phyloP scores from a whole-genome alignment of 345 rosid species.

The Luvunga scandens region DNA sequence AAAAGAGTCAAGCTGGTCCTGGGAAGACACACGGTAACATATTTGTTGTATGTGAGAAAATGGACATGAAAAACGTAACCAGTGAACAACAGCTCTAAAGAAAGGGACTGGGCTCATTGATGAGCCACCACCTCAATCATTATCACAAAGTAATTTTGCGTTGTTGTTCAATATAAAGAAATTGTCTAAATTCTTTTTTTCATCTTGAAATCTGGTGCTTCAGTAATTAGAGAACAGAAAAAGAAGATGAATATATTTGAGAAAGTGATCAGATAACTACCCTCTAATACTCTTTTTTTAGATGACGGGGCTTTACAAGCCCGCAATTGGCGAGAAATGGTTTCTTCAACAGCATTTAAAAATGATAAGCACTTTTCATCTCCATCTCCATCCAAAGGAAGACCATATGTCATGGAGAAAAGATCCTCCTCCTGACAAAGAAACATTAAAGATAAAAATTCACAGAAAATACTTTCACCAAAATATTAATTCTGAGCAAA shows the following conservation, averaged over 20 bases:
- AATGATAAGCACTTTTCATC: conserved; percentile 82
- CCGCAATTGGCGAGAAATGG: conserved; percentile 80
- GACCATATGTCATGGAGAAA: conserved; percentile 85
- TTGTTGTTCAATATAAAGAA: not conserved
- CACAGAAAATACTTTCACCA: conserved; percentile 2
- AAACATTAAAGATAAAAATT: conserved; percentile 4
- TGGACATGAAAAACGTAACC: not conserved
- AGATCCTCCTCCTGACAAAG: conserved; percentile 87
- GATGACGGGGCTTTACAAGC: conserved; percentile 69
- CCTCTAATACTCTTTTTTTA: conserved; percentile 60
- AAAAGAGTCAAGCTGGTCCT: conserved; percentile 2
- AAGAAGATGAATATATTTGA: not conserved
- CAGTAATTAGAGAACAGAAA: not conserved
- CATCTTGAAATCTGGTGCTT: not conserved
- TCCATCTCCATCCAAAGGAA: conserved; percentile 70
- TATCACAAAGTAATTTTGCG: not conserved
- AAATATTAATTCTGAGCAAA: not conserved
- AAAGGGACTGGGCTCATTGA: not conserved
- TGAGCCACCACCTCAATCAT: not conserved
- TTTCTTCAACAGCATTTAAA: conserved; percentile 91
- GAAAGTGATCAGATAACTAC: conserved; percentile 33
- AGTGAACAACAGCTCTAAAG: not conserved
- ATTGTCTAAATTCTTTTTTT: not conserved
- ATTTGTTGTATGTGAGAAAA: not conserved
- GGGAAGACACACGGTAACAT: not conserved